These are phyloP conservation scores for Fraxinus anomala DNA, from an alignment of 257 asterid genomes.

Conservation along the genomic window DNA sequence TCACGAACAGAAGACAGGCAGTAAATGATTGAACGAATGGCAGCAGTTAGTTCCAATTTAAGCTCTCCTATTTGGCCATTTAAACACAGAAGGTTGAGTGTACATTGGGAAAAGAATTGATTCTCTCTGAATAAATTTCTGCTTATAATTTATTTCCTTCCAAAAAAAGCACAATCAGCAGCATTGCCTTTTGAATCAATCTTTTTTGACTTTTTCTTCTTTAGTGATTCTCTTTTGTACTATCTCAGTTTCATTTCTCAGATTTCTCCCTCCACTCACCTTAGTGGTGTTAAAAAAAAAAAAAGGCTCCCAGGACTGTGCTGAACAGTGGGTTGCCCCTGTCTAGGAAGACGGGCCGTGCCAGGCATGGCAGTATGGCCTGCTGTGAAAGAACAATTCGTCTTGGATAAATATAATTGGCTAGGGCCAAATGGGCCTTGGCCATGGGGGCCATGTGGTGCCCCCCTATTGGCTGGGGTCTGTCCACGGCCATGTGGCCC, in stretches of 20 bases:
- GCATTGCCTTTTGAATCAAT: constrained; percentile 7
- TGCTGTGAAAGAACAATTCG: not conserved
- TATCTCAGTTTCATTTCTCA: not conserved
- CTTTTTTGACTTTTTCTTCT: constrained; percentile 4
- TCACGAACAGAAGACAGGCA: not conserved
- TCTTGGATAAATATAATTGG: too few species aligned
- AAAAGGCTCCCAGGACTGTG: not conserved
- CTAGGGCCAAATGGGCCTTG: too few species aligned
- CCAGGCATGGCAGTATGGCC: not conserved
- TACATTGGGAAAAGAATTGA: constrained; percentile 21
- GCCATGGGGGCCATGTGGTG: too few species aligned
- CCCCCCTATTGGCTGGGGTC: too few species aligned
- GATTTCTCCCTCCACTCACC: too few species aligned
- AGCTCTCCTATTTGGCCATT: not conserved
- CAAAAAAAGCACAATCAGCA: not conserved
- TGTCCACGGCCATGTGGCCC: too few species aligned
- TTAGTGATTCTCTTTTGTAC: not conserved
- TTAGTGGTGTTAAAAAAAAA: too few species aligned
- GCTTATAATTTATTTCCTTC: constrained; percentile 21
- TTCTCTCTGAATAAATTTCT: constrained; percentile 13
- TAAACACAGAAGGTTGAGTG: constrained; percentile 31
- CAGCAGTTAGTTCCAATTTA: not conserved
- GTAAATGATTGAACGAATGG: not conserved
- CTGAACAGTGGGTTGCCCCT: too few species aligned
- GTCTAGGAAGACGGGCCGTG: not conserved